Evolutionary conservation across 2,329 filamentous ascomycete genomes (phyloP).

Genomic region (Cytospora paraplurivora): DNA sequence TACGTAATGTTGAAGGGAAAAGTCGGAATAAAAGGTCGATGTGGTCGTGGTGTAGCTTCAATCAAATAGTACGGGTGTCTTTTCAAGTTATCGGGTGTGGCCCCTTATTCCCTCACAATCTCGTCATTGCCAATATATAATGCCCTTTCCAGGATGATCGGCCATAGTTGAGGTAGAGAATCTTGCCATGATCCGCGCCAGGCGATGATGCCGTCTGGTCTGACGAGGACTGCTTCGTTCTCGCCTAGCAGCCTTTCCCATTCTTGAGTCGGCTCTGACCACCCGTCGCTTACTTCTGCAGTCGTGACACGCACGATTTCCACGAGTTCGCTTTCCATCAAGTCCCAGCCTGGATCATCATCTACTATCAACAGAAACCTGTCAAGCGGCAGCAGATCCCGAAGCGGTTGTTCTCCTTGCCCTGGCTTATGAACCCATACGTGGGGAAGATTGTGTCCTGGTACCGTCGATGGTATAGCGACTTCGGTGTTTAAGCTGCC

Average conservation of each 20-base stretch:
- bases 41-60: neutral
- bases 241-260: conserved; percentile 5
- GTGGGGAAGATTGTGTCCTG: conserved; percentile 21
- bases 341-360: conserved; percentile 7
- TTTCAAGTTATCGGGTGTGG: neutral
- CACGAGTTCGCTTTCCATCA: neutral
- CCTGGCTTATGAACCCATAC: conserved; percentile 6
- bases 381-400: conserved; percentile 7
- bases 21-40: neutral
- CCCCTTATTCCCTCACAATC: neutral
- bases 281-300: neutral
- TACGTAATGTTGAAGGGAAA: neutral
- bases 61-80: neutral
- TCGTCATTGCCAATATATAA: neutral
- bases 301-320: neutral
- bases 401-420: neutral
- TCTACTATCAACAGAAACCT: conserved; percentile 9
- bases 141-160: conserved; percentile 7
- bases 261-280: conserved; percentile 10
- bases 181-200: conserved; percentile 16
- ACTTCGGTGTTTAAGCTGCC: neutral
- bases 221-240: conserved; percentile 13
- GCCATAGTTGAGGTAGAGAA: conserved; percentile 2
- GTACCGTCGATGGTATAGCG: conserved; percentile 9
- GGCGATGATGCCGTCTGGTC: conserved; percentile 21